Evolutionary conservation across 2,329 filamentous ascomycete genomes (phyloP).

Genomic region (Nemania sp.): DNA sequence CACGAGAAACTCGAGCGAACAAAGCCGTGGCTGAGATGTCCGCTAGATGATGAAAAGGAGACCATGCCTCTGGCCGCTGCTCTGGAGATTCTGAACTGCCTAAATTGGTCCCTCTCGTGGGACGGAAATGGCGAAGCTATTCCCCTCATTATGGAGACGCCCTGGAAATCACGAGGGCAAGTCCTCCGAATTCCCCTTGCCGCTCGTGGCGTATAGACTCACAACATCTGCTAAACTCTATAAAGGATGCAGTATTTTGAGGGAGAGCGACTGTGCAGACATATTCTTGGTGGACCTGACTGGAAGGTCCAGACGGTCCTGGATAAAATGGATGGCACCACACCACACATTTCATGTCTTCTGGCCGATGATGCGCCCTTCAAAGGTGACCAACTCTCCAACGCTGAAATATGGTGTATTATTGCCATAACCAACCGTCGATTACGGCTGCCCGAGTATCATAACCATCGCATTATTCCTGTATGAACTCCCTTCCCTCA

Average conservation of each 20-base stretch:
- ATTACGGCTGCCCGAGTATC: not conserved
- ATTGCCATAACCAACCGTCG: not conserved
- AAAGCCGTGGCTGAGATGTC: not conserved
- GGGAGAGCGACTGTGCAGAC: not conserved
- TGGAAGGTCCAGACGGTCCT: not conserved
- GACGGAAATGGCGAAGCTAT: not conserved
- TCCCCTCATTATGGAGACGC: not conserved
- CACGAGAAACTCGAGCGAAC: not conserved
- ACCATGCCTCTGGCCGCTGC: not conserved
- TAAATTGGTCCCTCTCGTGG: not conserved
- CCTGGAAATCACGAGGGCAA: not conserved
- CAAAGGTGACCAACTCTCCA: constrained; percentile 1
- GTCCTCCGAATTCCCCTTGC: not conserved
- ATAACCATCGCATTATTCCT: not conserved
- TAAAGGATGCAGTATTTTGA: not conserved
- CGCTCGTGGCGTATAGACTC: not conserved
- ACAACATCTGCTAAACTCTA: not conserved
- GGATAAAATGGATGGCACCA: constrained; percentile 1
- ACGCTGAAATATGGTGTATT: constrained; percentile 8
- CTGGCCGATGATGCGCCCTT: not conserved
- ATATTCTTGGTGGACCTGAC: not conserved
- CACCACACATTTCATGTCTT: constrained; percentile 9
- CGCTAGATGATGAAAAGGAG: too few species aligned
- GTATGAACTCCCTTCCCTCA: not conserved
- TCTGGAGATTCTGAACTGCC: not conserved